Conservation (phyloP, 2,329 filamentous ascomycete genomes). For the Epichloe sp. region DNA sequence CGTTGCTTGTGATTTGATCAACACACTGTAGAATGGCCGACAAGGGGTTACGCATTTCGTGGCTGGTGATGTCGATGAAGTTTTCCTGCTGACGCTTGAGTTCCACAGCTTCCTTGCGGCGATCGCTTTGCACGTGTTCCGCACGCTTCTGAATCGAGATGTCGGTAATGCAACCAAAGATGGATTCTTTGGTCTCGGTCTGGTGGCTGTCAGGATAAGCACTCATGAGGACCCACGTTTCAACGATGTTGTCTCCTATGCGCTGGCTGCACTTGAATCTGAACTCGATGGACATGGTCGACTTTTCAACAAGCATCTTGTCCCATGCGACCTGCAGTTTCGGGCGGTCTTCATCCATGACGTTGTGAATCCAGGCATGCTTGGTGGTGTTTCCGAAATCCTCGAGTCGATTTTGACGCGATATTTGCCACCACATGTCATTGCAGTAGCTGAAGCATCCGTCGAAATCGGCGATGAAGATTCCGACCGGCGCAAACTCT, state of each 20-base stretch:
- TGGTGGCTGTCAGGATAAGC: conserved; percentile 58
- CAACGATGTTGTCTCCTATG: conserved; percentile 43
- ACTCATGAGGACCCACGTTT: conserved; percentile 66
- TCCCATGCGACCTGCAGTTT: conserved; percentile 48
- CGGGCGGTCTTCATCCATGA: conserved; percentile 51
- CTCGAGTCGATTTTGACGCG: conserved; percentile 46
- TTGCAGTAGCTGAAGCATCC: conserved; percentile 50
- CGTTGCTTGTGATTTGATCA: conserved; percentile 49
- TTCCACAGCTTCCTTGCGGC: conserved; percentile 68
- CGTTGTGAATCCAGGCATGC: conserved; percentile 54
- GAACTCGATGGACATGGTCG: conserved; percentile 57
- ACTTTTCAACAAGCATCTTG: conserved; percentile 37
- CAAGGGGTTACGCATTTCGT: conserved; percentile 65
- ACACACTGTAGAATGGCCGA: conserved; percentile 64
- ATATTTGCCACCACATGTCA: conserved; percentile 63
- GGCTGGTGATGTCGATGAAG: conserved; percentile 60
- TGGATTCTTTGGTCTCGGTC: conserved; percentile 52
- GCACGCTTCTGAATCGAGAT: conserved; percentile 78
- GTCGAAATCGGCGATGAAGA: conserved; percentile 62
- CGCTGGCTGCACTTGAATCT: conserved; percentile 57
- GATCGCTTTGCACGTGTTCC: conserved; percentile 38
- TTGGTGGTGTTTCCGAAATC: conserved; percentile 33
- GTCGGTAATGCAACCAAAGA: conserved; percentile 70
- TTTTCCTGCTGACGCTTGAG: conserved; percentile 60
- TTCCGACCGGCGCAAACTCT: conserved; percentile 68